Evolutionary conservation across 352 stramenopile species (phyloP).

Genomic region (Phytophthora melonis): DNA sequence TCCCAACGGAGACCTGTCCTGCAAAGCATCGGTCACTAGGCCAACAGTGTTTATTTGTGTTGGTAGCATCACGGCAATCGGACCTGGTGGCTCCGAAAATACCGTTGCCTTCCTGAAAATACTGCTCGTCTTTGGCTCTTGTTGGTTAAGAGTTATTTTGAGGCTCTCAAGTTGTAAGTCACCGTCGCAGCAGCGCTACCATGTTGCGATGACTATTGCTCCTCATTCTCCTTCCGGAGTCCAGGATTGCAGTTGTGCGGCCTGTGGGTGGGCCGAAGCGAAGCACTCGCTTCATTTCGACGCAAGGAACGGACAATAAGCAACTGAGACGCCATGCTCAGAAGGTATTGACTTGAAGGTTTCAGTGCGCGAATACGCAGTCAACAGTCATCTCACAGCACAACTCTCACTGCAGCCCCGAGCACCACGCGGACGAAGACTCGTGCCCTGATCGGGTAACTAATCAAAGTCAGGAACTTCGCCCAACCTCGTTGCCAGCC

Average conservation of each 20-base stretch:
- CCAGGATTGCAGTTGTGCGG: conserved; percentile 12
- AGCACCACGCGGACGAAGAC: conserved; percentile 41
- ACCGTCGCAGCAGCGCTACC: conserved; percentile 2
- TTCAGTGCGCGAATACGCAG: background rate
- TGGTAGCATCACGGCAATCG: background rate
- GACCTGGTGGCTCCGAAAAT: conserved; percentile 3
- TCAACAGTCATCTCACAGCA: conserved; percentile 7
- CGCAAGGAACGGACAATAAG: background rate
- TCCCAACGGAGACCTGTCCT: conserved; percentile 5
- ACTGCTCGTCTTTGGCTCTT: background rate
- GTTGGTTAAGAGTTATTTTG: conserved; percentile 35
- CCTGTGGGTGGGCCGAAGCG: background rate
- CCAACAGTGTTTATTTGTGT: background rate
- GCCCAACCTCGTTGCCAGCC: conserved; percentile 52
- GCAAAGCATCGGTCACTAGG: conserved; percentile 7
- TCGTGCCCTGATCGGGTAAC: conserved; percentile 41
- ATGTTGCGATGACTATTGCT: background rate
- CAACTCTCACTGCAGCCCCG: conserved; percentile 27
- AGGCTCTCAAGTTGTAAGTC: conserved; percentile 8
- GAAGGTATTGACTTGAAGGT: conserved; percentile 21
- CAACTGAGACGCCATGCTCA: conserved; percentile 18
- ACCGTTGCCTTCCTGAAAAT: conserved; percentile 18
- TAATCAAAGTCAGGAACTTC: conserved; percentile 51
- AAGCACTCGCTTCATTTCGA: conserved; percentile 8
- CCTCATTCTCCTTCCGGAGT: conserved; percentile 30